A percentile compares a stretch with the other conserved stretches of the same genome.
Evolutionary conservation across 805 yeast species (phyloP).

Genomic region (Candida chilensis): DNA sequence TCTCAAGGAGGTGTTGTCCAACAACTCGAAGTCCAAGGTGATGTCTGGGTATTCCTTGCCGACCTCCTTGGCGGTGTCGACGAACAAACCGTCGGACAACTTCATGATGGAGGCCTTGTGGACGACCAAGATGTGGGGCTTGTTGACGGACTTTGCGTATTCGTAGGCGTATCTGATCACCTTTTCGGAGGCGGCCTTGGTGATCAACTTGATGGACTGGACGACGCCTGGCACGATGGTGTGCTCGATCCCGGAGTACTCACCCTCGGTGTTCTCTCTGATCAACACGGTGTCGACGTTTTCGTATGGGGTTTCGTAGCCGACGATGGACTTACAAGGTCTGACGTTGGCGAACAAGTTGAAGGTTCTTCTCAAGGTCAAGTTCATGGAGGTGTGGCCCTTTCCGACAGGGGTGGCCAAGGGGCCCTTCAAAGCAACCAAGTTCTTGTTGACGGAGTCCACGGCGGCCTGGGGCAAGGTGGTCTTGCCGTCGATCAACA

Average conservation of each 20-base stretch:
- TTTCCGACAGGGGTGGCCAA: slow-evolving; percentile 98
- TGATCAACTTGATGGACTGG: slow-evolving; percentile 94
- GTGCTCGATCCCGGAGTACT: slow-evolving; percentile 98
- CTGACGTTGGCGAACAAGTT: slow-evolving; percentile 94
- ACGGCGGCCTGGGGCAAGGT: slow-evolving; percentile 90
- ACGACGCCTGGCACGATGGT: slow-evolving; percentile 97
- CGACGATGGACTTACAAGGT: slow-evolving; percentile 90
- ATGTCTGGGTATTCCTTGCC: slow-evolving; percentile 90
- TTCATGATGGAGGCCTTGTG: slow-evolving; percentile 99
- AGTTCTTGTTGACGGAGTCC: slow-evolving; percentile 84
- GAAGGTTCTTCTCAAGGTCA: slow-evolving; percentile 96
- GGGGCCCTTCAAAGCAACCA: slow-evolving; percentile 96
- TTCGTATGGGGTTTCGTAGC: slow-evolving; percentile 85
- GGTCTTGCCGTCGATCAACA: slow-evolving; percentile 85
- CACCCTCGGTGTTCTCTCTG: slow-evolving; percentile 99
- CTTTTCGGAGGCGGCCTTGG: slow-evolving; percentile 92
- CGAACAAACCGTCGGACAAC: slow-evolving; percentile 95
- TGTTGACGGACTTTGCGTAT: slow-evolving; percentile 83
- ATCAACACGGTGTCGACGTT: slow-evolving; percentile 91
- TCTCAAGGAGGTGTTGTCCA: slow-evolving; percentile 91
- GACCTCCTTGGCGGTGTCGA: slow-evolving; percentile 81
- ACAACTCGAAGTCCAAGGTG: slow-evolving; percentile 73
- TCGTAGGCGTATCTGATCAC: slow-evolving; percentile 96
- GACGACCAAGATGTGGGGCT: slow-evolving; percentile 85
- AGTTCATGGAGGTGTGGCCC: slow-evolving; percentile 96